A percentile compares a stretch with the other conserved stretches of the same genome.
These are phyloP conservation scores for Circinella umbellata DNA, from an alignment of 371 early-diverging fungal genomes.

Conservation along the genomic window DNA sequence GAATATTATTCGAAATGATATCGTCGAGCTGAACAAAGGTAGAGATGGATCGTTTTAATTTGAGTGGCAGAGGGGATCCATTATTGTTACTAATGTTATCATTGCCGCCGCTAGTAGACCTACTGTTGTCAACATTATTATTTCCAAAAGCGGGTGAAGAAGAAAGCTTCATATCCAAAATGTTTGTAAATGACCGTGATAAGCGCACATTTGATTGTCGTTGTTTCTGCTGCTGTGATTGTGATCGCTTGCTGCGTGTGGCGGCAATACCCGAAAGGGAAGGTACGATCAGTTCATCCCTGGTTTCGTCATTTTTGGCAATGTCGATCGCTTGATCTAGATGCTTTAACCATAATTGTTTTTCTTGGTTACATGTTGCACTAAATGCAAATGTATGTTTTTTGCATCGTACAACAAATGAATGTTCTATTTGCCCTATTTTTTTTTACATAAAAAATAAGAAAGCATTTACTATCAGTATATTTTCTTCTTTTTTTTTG, in stretches of 20 bases:
- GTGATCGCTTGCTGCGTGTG: conserved; percentile 8
- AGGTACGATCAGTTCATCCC: conserved; percentile 33
- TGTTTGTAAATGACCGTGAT: conserved; percentile 37
- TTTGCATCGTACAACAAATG: conserved; percentile 45
- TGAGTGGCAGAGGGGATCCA: not conserved
- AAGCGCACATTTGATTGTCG: conserved; percentile 19
- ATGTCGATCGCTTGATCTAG: conserved; percentile 35
- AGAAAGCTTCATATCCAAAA: conserved; percentile 23
- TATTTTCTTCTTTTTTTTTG: not conserved
- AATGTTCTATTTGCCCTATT: conserved; percentile 36
- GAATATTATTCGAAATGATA: not conserved
- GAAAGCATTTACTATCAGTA: too few species aligned
- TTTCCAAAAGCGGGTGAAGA: not conserved
- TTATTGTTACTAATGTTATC: not conserved
- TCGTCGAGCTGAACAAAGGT: conserved; percentile 13
- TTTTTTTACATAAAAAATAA: too few species aligned
- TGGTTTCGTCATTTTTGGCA: conserved; percentile 22
- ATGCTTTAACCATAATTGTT: conserved; percentile 44
- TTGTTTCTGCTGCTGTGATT: conserved; percentile 15
- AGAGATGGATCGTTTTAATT: conserved; percentile 18
- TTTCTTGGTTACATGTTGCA: conserved; percentile 51
- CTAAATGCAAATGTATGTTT: conserved; percentile 51
- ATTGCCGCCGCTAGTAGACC: not conserved
- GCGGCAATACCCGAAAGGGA: conserved; percentile 34
- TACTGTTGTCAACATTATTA: not conserved